Base-by-base conservation (phyloP, 371 early-diverging fungal genomes). In the Lichtheimia hyalospora region DNA sequence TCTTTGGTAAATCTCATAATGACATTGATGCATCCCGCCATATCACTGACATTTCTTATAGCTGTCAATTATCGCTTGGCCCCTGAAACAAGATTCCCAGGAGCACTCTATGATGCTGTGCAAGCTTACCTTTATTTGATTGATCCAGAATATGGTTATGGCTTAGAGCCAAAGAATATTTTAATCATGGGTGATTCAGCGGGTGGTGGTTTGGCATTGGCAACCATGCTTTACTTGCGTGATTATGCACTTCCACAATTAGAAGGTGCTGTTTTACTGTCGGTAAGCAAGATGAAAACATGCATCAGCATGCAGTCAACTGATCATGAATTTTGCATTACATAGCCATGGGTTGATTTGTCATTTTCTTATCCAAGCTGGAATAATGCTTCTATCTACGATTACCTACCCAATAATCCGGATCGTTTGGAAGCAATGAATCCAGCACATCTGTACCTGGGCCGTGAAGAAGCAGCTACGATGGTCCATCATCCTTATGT, bases 101-200 rank as follows among this genome's bases (percentile, higher is more conserved):
- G 84, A 34, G 89, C 86, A 28, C 67, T 96, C 10, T 85, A 88
- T 49, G 95, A 95, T 74, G 88, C 83, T 28, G 81, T 90, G 6
- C 75, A 85, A 41, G 83, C 90, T 0, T 94, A 86, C 68, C 58
- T 82, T 20, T 77, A 85, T 59, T 71, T 96, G 40, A 71, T 86
- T 27, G 76, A 83, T 75, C 16, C 75, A 69, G 13, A 74, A 66
- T 1, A 28, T 51, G 49, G 52, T 24, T 54, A 40, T 51, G 69
- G 75, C 5, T 57, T 85, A 21, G 67, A 83, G 49, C 84, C 86
- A 0, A 67, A 75, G 27, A 81, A 89, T 49, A 85, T 95, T 46
- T 67, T 92, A 21, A 58, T 95, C 41, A 80, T 85, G 76, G 94
- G 95, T 1, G 94, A 93, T 62, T 88, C 89, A 20, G 93, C 94